phyloP scores from a whole-genome alignment of 202 grass and related monocot species.

The Saccharum hybrid region DNA sequence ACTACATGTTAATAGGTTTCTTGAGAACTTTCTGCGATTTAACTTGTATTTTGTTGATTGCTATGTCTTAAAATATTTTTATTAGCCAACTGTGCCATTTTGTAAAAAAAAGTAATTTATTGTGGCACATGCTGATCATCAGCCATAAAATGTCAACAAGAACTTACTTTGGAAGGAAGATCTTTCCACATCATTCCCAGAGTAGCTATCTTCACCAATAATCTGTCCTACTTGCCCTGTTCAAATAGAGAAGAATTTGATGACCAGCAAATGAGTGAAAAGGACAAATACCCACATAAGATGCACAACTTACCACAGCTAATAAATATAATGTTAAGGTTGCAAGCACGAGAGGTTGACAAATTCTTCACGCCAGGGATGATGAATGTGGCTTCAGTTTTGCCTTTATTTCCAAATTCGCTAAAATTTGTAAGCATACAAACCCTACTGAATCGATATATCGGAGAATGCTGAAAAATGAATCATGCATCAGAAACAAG shows the following conservation, averaged over 20 bases:
- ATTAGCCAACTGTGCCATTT: not conserved
- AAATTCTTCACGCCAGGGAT: constrained; percentile 85
- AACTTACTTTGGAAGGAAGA: constrained; percentile 75
- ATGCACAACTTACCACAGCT: constrained; percentile 63
- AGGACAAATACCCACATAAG: constrained; percentile 32
- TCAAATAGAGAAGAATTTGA: constrained; percentile 38
- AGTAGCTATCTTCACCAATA: constrained; percentile 52
- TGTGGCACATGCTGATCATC: not conserved
- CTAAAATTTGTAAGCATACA: constrained; percentile 67
- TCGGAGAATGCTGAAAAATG: constrained; percentile 64
- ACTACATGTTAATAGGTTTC: not conserved
- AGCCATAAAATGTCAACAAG: constrained; percentile 34
- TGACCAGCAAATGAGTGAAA: constrained; percentile 24
- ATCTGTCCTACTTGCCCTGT: constrained; percentile 57
- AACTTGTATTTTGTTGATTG: not conserved
- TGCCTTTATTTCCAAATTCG: constrained; percentile 72
- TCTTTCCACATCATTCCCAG: constrained; percentile 43
- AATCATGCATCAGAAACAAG: constrained; percentile 47
- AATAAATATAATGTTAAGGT: constrained; percentile 81
- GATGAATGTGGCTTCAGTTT: constrained; percentile 77
- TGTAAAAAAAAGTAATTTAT: not conserved
- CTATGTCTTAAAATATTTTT: not conserved
- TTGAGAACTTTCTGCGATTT: not conserved
- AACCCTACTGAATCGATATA: constrained; percentile 67
- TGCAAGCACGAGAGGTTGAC: constrained; percentile 58